A percentile compares a stretch with the other conserved stretches of the same genome.
Evolutionary conservation across 2,329 filamentous ascomycete genomes (phyloP).

Genomic region (Phyllosticta citribraziliensis): DNA sequence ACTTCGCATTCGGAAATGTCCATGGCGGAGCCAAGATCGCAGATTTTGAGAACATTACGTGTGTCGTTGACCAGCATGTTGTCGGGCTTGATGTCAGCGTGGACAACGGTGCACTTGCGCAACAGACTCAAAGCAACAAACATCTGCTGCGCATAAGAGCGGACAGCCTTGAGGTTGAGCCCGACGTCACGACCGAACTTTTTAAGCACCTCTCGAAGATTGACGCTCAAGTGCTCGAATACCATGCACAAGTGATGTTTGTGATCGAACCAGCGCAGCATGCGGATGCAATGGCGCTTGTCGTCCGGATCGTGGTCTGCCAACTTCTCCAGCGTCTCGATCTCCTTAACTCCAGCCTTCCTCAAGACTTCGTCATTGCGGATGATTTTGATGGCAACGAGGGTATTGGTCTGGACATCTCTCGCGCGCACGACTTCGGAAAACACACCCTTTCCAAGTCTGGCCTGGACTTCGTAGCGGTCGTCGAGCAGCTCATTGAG

Average conservation of each 20-base stretch:
- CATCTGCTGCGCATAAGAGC: conserved; percentile 86
- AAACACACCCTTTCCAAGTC: conserved; percentile 89
- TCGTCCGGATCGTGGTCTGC: conserved; percentile 77
- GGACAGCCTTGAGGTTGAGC: conserved; percentile 78
- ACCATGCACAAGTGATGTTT: conserved; percentile 93
- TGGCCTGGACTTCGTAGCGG: conserved; percentile 80
- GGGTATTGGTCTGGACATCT: conserved; percentile 53
- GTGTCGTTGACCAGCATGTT: conserved; percentile 88
- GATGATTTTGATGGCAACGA: conserved; percentile 97
- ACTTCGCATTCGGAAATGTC: conserved; percentile 79
- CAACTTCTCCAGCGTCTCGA: conserved; percentile 82
- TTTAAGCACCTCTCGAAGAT: conserved; percentile 85
- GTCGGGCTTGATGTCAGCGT: conserved; percentile 95
- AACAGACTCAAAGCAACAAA: conserved; percentile 82
- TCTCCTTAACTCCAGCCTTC: conserved; percentile 89
- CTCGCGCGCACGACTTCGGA: conserved; percentile 86
- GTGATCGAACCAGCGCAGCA: conserved; percentile 83
- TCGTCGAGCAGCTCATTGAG: conserved; percentile 82
- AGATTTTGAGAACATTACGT: conserved; percentile 81
- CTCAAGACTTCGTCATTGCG: conserved; percentile 67
- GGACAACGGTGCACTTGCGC: conserved; percentile 85
- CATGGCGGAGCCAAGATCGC: conserved; percentile 92
- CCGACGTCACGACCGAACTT: conserved; percentile 93
- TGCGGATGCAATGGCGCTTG: conserved; percentile 82
- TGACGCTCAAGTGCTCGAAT: conserved; percentile 88